Base-by-base conservation (phyloP, 78 protist genomes). In the Cavenderia fasciculata region DNA sequence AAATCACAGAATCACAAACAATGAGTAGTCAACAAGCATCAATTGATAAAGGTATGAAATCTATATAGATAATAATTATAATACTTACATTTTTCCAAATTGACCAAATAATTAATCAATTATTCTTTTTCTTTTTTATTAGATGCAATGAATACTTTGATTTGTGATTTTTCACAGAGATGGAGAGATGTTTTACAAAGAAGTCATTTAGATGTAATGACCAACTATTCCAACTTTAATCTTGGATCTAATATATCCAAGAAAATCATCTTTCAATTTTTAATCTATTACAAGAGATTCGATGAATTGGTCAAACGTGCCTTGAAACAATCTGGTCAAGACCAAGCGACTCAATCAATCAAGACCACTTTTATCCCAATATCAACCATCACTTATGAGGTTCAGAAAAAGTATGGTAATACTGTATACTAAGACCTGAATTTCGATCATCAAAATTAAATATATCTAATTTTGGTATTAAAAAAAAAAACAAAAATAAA, bases 321-420 rank as follows among this genome's bases (percentile, higher is more conserved):
- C 6, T 52, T 36, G 31, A 65, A 82, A 44, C 90, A 82, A 43
- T 16, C 66, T 16, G n/a, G n/a, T n/a, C n/a, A n/a, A n/a, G n/a
- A n/a, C n/a, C n/a, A n/a, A n/a, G 12, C 85, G 5, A 23, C 78
- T 18, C 11, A 19, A 40, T 16, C 52, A 31, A n/a, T 16, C 10
- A 65, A 47, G 40, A 16, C 59, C 4, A 43, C 34, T 2, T 82
- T 82, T 56, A 68, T 82, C 10, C 78, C 90, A 2, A 72, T 82
- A 23, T 82, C 90, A 52, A 82, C 90, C 0, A 82, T 82, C 29
- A 82, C 90, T 8, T 82, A 68, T 82, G 90, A 82, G 33, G 68
- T 82, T 12, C 41, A 59, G 6, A 82, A 82, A 43, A 82, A 40
- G 25, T 63, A 27, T n/a, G 4, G 21, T 11, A 40, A 6, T 38